These are phyloP conservation scores for Cordyceps tenuipes DNA, from an alignment of 2,329 filamentous ascomycete genomes.

Conservation along the genomic window DNA sequence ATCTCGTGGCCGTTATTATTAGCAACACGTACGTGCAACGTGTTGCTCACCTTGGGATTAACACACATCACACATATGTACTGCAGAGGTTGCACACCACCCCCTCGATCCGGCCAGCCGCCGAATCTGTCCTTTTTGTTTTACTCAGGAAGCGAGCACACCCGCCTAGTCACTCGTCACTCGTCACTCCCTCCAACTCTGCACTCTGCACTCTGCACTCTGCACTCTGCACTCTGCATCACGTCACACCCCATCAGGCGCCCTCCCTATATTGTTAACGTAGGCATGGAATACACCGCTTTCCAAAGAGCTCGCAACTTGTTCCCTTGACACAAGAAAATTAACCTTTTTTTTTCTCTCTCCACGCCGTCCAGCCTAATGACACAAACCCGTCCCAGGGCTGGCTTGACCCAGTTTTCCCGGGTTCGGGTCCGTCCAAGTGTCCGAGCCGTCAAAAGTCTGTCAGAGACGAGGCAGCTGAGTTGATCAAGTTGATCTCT, in stretches of 20 bases:
- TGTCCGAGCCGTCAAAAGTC: not conserved
- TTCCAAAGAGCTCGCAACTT: not conserved
- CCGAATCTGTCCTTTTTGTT: not conserved
- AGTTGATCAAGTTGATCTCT: too few species aligned
- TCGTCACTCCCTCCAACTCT: too few species aligned
- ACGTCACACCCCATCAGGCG: not conserved
- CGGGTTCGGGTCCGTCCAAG: constrained; percentile 10
- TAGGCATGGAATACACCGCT: too few species aligned
- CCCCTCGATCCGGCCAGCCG: not conserved
- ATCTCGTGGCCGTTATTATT: not conserved
- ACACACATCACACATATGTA: not conserved
- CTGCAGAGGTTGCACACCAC: not conserved
- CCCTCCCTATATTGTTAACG: not conserved
- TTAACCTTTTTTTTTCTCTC: not conserved
- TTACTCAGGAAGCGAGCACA: not conserved
- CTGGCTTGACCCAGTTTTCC: not conserved
- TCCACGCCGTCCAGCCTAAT: too few species aligned
- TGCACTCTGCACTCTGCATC: not conserved
- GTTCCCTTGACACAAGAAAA: too few species aligned
- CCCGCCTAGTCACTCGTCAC: not conserved
- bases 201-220: too few species aligned
- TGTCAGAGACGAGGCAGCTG: too few species aligned
- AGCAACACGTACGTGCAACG: not conserved
- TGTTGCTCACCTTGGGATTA: not conserved
- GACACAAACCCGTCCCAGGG: not conserved